These are phyloP conservation scores for Trichoderma atrobrunneum DNA, from an alignment of 2,329 filamentous ascomycete species.

Conservation along the genomic window DNA sequence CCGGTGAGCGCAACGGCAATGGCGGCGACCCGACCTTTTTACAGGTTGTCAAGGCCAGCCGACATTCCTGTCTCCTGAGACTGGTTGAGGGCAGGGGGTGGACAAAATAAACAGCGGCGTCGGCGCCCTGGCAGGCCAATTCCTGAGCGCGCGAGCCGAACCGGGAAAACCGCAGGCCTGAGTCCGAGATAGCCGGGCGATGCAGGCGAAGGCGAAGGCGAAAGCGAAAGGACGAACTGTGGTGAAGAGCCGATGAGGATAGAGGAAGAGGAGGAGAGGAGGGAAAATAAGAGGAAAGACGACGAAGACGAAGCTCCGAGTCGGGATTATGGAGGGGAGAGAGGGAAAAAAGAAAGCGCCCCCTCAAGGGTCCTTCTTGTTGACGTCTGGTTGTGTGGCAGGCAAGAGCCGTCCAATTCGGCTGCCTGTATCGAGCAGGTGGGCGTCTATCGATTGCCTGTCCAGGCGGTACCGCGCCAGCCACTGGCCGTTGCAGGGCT, in stretches of 20 bases:
- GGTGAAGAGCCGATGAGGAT: not conserved
- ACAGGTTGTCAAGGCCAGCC: not conserved
- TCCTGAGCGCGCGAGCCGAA: not conserved
- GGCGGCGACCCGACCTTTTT: constrained; percentile 6
- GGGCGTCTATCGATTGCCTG: not conserved
- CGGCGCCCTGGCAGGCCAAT: not conserved
- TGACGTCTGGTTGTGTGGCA: not conserved
- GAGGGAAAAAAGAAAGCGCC: not conserved
- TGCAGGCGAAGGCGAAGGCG: not conserved
- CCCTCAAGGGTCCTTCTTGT: not conserved
- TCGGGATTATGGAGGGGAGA: not conserved
- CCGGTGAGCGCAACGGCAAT: not conserved
- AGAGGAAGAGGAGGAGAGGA: not conserved
- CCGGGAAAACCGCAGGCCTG: not conserved
- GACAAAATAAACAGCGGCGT: constrained; percentile 15
- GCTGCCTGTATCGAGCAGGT: constrained; percentile 14
- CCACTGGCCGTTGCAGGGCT: not conserved
- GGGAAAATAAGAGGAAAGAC: not conserved
- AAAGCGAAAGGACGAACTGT: not conserved
- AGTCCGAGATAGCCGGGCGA: constrained; percentile 11
- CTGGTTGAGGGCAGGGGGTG: not conserved
- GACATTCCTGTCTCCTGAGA: constrained; percentile 21
- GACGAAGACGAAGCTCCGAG: not conserved
- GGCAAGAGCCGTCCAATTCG: constrained; percentile 2
- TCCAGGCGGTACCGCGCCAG: not conserved